A percentile compares a stretch with the other conserved stretches of the same genome.
Evolutionary conservation across 2,329 filamentous ascomycete genomes (phyloP).

Genomic region (Aspergillus niger): DNA sequence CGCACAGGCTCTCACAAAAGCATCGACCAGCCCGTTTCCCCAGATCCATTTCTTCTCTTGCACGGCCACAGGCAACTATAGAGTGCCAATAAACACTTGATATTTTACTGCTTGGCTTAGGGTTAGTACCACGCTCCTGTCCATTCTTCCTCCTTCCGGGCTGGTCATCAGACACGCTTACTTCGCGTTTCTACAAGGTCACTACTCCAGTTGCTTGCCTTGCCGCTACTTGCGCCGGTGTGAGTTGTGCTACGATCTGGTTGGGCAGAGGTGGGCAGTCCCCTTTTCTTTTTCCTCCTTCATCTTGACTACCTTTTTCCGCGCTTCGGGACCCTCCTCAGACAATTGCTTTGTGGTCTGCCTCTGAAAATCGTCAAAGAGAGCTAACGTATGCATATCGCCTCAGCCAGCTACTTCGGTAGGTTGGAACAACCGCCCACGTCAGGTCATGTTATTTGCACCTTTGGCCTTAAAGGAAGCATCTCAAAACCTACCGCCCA

Average conservation of each 20-base stretch:
- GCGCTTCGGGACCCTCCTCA: conserved; percentile 3
- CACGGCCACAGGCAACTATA: conserved; percentile 18
- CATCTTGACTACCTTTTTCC: conserved; percentile 2
- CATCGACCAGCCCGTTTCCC: conserved; percentile 32
- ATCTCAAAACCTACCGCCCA: neutral
- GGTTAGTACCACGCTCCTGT: conserved; percentile 12
- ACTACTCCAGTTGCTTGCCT: neutral
- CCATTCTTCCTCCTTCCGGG: conserved; percentile 11
- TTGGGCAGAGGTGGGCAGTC: conserved; percentile 8
- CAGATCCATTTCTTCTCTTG: conserved; percentile 28
- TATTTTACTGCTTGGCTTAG: conserved; percentile 6
- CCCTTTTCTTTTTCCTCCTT: conserved; percentile 14
- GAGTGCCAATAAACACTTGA: conserved; percentile 18
- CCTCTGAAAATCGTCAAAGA: conserved; percentile 5
- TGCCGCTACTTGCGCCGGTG: conserved; percentile 7
- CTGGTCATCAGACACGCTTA: conserved; percentile 16
- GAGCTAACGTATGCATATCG: conserved; percentile 20
- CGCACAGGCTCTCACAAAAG: conserved; percentile 27
- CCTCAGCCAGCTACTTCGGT: conserved; percentile 13
- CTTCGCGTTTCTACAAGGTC: neutral
- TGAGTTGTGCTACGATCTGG: conserved; percentile 14
- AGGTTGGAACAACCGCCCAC: conserved; percentile 13
- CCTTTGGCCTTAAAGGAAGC: neutral
- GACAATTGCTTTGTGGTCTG: conserved; percentile 19
- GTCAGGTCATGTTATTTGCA: conserved; percentile 9